Conservation (phyloP, 2,329 filamentous ascomycete species). For the Pyrenochaeta sp. region DNA sequence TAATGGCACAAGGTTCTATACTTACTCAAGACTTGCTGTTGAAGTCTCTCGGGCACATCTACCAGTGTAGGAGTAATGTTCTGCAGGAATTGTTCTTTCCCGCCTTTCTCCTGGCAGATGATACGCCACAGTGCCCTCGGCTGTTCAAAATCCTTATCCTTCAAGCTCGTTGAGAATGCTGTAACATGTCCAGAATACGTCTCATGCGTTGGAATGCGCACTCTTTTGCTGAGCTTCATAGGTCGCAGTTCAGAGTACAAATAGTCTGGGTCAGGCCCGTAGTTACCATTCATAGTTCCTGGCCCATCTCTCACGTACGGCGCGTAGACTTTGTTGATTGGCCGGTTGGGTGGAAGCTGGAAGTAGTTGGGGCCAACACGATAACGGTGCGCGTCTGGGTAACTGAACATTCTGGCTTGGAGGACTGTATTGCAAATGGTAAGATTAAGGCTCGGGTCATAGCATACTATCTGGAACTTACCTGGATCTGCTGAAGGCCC, state of each 20-base stretch:
- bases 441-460: conserved; percentile 1
- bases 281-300: conserved; percentile 49
- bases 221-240: too few species aligned
- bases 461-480: neutral
- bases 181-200: too few species aligned
- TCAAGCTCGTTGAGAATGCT: too few species aligned
- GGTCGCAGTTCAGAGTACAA: too few species aligned
- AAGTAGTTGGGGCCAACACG: conserved; percentile 58
- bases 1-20: too few species aligned
- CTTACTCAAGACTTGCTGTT: too few species aligned
- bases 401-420: conserved; percentile 68
- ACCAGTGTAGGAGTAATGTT: too few species aligned
- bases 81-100: too few species aligned
- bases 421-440: conserved; percentile 54
- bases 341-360: conserved; percentile 50
- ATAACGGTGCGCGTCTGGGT: conserved; percentile 63
- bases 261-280: conserved; percentile 56
- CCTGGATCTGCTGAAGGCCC: conserved; percentile 63
- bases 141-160: conserved; percentile 61
- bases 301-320: neutral
- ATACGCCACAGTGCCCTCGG: too few species aligned
- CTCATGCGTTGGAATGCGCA: too few species aligned
- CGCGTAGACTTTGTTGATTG: conserved; percentile 6
- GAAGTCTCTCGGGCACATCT: too few species aligned
- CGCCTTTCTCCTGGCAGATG: too few species aligned